These are phyloP conservation scores for Picochlorum costavermella DNA, from an alignment of 139 green algal species.

Conservation along the genomic window DNA sequence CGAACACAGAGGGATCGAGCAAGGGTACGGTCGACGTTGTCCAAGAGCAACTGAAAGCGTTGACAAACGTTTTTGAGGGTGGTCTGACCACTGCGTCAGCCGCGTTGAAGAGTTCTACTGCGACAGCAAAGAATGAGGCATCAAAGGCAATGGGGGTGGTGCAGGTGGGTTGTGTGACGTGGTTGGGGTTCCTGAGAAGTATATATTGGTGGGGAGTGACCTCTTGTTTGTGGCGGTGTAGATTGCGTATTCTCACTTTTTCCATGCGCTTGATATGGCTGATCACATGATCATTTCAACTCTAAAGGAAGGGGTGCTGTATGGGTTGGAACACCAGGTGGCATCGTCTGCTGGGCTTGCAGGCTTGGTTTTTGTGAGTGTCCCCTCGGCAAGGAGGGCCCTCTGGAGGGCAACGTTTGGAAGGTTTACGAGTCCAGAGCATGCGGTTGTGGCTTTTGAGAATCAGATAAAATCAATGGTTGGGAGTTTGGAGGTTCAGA, in stretches of 20 bases:
- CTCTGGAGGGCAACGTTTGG: slow-evolving; percentile 26
- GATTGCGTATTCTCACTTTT: slow-evolving; percentile 1
- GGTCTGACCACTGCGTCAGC: slow-evolving; percentile 4
- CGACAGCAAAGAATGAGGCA: slow-evolving; percentile 3
- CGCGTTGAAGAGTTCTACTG: slow-evolving; percentile 8
- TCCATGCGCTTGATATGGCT: neutral
- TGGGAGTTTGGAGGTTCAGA: slow-evolving; percentile 14
- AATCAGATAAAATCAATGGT: neutral
- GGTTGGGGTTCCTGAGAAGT: neutral
- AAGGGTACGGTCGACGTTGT: slow-evolving; percentile 6
- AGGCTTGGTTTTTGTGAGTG: slow-evolving; percentile 1
- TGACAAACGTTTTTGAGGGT: slow-evolving; percentile 8
- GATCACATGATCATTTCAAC: neutral
- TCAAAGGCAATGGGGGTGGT: neutral
- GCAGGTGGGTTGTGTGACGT: slow-evolving; percentile 7
- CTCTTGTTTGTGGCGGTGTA: neutral
- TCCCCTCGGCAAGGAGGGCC: slow-evolving; percentile 21
- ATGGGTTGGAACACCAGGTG: slow-evolving; percentile 15
- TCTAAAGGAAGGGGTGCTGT: slow-evolving; percentile 15
- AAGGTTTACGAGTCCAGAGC: slow-evolving; percentile 11
- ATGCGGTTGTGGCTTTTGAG: slow-evolving; percentile 7
- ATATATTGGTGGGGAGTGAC: no score
- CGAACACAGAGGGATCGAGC: no score
- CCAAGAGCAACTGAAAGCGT: neutral
- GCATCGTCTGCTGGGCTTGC: neutral